Conservation (phyloP, 805 yeast species). For the Metahyphopichia silvanorum region DNA sequence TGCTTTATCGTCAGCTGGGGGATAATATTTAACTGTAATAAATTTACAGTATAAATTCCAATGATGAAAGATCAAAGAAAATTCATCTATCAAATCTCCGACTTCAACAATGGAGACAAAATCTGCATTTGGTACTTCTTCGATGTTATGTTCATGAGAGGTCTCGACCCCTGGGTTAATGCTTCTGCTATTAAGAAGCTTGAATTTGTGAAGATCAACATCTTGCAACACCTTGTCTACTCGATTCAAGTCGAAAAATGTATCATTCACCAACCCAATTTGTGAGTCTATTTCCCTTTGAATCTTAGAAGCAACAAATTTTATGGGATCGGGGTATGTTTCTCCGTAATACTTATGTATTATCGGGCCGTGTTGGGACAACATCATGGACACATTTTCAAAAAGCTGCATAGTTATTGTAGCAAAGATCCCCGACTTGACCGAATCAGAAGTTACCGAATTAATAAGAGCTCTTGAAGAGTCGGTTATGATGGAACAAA, state of each 20-base stretch:
- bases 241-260: conserved; percentile 72
- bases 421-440: conserved; percentile 52
- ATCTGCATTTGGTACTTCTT: conserved; percentile 27
- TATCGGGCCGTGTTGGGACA: conserved; percentile 81
- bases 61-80: conserved; percentile 73
- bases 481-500: conserved; percentile 78
- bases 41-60: conserved; percentile 83
- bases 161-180: conserved; percentile 6
- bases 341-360: conserved; percentile 61
- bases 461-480: conserved; percentile 69
- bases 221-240: conserved; percentile 55
- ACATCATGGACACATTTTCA: conserved; percentile 79
- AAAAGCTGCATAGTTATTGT: conserved; percentile 64
- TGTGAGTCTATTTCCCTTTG: conserved; percentile 93
- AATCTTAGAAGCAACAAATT: conserved; percentile 64
- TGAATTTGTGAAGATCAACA: conserved; percentile 46
- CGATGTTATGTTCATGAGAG: conserved; percentile 23
- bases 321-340: conserved; percentile 56
- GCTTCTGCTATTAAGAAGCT: conserved; percentile 14
- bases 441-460: conserved; percentile 21
- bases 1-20: conserved; percentile 18
- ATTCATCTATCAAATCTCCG: conserved; percentile 66
- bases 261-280: conserved; percentile 82
- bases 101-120: conserved; percentile 56
- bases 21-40: conserved; percentile 65